Base-by-base conservation (phyloP, 2,329 filamentous ascomycete genomes). In the Acephala macrosclerotiorum region DNA sequence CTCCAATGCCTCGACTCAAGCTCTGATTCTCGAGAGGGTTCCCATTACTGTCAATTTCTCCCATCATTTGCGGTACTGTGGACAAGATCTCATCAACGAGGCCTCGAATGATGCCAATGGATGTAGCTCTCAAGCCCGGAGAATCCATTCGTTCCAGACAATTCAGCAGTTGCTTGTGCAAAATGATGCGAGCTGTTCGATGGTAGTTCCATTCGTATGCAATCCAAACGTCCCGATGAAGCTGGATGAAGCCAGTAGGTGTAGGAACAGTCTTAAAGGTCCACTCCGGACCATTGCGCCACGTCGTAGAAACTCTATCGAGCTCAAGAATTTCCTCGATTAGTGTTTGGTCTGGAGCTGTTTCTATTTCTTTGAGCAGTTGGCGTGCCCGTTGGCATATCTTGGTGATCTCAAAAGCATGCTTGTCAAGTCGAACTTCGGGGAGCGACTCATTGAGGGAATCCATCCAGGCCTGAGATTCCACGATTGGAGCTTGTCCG, bases 161-260 rank as follows among this genome's bases (percentile, higher is more conserved):
- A 40, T 73, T 66, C 2, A 79, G 59, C 0, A 80, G 64, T 22
- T 79, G 77, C 58, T 78, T 73, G 18, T 77, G 74, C 5, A 80
- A 70, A n/a, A 79, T 73, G 26, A 80, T 78, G 3, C 78, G 73
- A 5, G 77, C 78, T 33, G 78, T 75, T 2, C 78, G 73, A 55
- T 80, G 77, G 57, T 80, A 80, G 56, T 80, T 79, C 77, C 78
- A 80, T 64, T 80, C 79, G 49, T 81, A 81, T 4, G 77, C 75
- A 64, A 78, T 79, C 79, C 79, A 80, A 0, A 80, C 60, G 67
- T 80, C 79, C 3, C 70, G 64, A 61, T 80, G 79, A 2, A 81
- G 65, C 61, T 80, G 72, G 11, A 80, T 65, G 0, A 63, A 72
- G 1, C 71, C 71, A 1, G 75, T 73, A 6, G 61, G 62, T 14